Evolutionary conservation across 169 alveolate genomes (phyloP), one percentile per base, ranked within the genome.

Genomic region (Cryptosporidium bovis): DNA sequence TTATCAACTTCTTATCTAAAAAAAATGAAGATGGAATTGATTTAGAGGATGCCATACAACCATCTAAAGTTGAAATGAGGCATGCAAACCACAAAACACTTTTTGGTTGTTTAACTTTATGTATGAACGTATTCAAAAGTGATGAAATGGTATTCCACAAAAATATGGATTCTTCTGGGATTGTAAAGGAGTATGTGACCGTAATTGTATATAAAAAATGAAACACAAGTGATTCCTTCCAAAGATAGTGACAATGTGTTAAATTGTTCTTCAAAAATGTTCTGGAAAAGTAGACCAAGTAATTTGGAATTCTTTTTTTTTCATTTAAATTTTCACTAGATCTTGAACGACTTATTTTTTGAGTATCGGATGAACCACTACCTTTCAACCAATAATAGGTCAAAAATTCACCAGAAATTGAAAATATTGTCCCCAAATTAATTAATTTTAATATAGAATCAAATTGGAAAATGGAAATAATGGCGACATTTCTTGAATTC

Each of bases 21-120:
- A 60, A 60, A 77, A 44, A 60, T 44, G 77, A 60, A 24, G 83
- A 51, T 36, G 83, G 56, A 0, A 69, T 13, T 8, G 46, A 29
- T n/a, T 50, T 77, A 27, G 77, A 77, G 1, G 71, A 46, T 4
- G 87, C 71, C 87, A 77, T 77, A 16, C 62, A 60, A 15, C 33
- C 62, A 58, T 77, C 87, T 5, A 77, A 66, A 6, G 87, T 62
- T 44, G 87, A 77, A 3, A 77, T 68, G 8, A 77, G 36, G 13
- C 77, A 58, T 77, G 87, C 87, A 77, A 77, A 60, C 87, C 87
- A 77, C 16, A 77, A 46, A 18, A 77, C 48, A 77, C 71, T 58
- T 60, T 77, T 77, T 62, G 87, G 87, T 31, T 77, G 87, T 62
- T 77, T 77, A 46, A 60, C 77, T 3, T 60, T 56, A 58, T 34